phyloP scores from a whole-genome alignment of 148 eudicot genomes.

The Spergularia bocconei region DNA sequence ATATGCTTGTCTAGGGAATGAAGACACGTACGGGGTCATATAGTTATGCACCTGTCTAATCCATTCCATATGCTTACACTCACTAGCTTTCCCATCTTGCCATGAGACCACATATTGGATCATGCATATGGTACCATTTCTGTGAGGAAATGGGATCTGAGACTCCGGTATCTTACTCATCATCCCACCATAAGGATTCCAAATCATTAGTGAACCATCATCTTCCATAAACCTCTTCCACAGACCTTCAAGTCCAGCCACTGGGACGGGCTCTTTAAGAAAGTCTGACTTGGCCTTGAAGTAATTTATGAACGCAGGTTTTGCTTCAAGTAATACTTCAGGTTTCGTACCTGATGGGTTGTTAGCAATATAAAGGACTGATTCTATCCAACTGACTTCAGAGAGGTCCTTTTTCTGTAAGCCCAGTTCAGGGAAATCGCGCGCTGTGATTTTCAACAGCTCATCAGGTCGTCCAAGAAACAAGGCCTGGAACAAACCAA shows the following conservation, averaged over 20 bases:
- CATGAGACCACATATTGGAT: slow-evolving; percentile 35
- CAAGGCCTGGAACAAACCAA: slow-evolving; percentile 36
- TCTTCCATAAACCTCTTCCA: slow-evolving; percentile 33
- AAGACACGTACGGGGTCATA: slow-evolving; percentile 34
- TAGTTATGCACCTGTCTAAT: slow-evolving; percentile 29
- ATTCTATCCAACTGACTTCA: slow-evolving; percentile 37
- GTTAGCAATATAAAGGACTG: slow-evolving; percentile 33
- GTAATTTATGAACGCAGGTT: slow-evolving; percentile 30
- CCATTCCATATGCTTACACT: slow-evolving; percentile 34
- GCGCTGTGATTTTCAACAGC: slow-evolving; percentile 27
- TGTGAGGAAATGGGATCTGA: slow-evolving; percentile 39
- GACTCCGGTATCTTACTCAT: slow-evolving; percentile 36
- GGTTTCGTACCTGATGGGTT: slow-evolving; percentile 34
- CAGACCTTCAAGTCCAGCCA: slow-evolving; percentile 29
- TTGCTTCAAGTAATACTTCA: slow-evolving; percentile 30
- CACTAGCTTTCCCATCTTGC: slow-evolving; percentile 27
- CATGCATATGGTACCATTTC: slow-evolving; percentile 31
- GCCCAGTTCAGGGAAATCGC: slow-evolving; percentile 34
- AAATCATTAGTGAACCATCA: slow-evolving; percentile 32
- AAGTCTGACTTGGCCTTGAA: slow-evolving; percentile 39
- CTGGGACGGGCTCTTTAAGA: slow-evolving; percentile 26
- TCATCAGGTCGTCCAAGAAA: slow-evolving; percentile 29
- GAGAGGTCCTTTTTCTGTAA: slow-evolving; percentile 27
- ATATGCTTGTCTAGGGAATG: slow-evolving; percentile 35
- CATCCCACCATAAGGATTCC: slow-evolving; percentile 38